These are phyloP conservation scores for Pichia sp. DNA, from an alignment of 1,139 yeast genomes.

Conservation along the genomic window DNA sequence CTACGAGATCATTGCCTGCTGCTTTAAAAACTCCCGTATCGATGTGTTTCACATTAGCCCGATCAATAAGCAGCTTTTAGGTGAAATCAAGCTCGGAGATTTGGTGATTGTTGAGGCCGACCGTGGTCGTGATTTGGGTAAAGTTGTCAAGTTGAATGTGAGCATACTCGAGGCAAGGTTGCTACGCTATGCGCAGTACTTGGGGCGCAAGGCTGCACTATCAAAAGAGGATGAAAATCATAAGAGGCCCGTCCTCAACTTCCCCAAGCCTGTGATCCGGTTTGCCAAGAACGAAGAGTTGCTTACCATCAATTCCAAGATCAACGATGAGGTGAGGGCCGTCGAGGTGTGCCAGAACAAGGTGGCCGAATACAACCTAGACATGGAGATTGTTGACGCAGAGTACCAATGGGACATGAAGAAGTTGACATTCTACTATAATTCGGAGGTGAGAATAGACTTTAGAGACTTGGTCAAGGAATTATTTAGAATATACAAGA, in stretches of 20 bases:
- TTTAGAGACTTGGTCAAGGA: conserved; percentile 90
- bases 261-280: conserved; percentile 74
- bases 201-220: conserved; percentile 56
- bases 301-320: conserved; percentile 53
- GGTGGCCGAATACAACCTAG: conserved; percentile 41
- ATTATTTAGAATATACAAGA: conserved; percentile 86
- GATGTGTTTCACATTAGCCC: conserved; percentile 68
- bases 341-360: conserved; percentile 57
- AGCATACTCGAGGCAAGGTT: conserved; percentile 58
- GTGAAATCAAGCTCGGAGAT: conserved; percentile 61
- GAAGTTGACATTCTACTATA: conserved; percentile 86
- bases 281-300: conserved; percentile 62
- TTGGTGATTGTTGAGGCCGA: conserved; percentile 97
- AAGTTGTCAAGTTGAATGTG: conserved; percentile 62
- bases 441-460: conserved; percentile 76
- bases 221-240: conserved; percentile 25
- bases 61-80: conserved; percentile 37
- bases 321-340: conserved; percentile 71
- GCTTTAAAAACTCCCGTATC: conserved; percentile 80
- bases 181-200: conserved; percentile 49
- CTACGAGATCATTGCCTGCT: conserved; percentile 56
- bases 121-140: conserved; percentile 87
- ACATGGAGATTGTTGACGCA: conserved; percentile 45
- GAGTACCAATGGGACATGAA: conserved; percentile 96
- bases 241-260: conserved; percentile 45